Conservation (phyloP, 345 rosid genomes). For the Moricandia moricandioides region DNA sequence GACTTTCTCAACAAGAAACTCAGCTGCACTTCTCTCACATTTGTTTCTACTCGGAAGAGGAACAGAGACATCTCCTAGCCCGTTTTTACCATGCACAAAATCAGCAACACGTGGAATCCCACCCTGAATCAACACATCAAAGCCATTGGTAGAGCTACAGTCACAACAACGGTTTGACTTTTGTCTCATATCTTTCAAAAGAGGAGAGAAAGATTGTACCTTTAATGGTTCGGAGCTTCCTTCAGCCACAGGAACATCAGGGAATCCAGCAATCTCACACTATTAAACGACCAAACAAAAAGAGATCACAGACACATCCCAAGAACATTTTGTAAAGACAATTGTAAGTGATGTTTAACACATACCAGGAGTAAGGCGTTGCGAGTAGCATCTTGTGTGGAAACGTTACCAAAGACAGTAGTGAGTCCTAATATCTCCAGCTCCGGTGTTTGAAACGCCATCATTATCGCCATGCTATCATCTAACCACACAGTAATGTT, state of each 20-base stretch:
- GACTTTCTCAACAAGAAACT: constrained; percentile 78
- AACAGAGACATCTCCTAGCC: constrained; percentile 63
- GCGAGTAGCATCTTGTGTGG: constrained; percentile 67
- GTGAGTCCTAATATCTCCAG: constrained; percentile 83
- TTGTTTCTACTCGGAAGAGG: constrained; percentile 60
- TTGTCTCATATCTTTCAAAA: no score
- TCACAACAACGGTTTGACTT: not conserved
- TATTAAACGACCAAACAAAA: constrained; percentile 48
- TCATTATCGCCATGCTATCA: constrained; percentile 90
- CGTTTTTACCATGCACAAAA: constrained; percentile 80
- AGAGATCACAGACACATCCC: constrained; percentile 52
- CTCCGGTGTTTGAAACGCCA: constrained; percentile 88
- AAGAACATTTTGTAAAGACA: not conserved
- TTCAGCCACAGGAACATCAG: constrained; percentile 81
- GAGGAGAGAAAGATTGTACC: constrained; percentile 40
- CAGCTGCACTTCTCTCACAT: constrained; percentile 66
- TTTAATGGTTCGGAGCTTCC: constrained; percentile 79
- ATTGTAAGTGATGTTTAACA: not conserved
- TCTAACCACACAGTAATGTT: constrained; percentile 40
- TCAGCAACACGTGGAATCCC: constrained; percentile 75
- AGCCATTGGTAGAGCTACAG: not conserved
- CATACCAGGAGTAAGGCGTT: constrained; percentile 88
- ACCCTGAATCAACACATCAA: constrained; percentile 46
- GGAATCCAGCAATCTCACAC: constrained; percentile 94
- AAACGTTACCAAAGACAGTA: constrained; percentile 81